Base-by-base conservation (phyloP, 23 red algal genomes). In the Gracilaria gracilis region DNA sequence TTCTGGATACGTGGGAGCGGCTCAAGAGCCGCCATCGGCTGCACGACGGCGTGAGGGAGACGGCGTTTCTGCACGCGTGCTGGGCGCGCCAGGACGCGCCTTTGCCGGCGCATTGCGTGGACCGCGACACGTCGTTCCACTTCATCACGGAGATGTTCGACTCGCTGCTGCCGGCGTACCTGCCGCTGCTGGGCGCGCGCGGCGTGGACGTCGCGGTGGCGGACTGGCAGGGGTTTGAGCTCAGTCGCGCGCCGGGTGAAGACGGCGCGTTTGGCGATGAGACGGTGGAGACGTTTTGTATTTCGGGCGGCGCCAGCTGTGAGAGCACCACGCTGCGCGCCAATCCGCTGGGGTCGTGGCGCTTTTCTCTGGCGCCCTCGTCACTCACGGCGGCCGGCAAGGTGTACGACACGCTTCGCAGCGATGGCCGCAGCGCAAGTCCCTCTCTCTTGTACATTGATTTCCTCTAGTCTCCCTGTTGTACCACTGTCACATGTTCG, bases 281-380 rank as follows among this genome's bases (percentile, higher is more conserved):
- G 64, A 57, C 71, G 16, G 64, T 90, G 34, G 87, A 90, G 9
- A 81, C 54, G 0, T 90, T 90, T 90, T 79, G 74, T 27, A 80
- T 90, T 21, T 61, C 71, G 17, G 87, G 87, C 25, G 87, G 87
- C 28, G 87, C 87, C 24, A 66, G 36, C 32, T 90, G 87, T 32
- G 87, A 90, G 46, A 90, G 87, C 77, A 58, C 71, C 16, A 90
- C 75, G 33, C 67, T 90, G 25, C 39, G 87, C 57, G 71, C 73
- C 57, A 81, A 50, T 48, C 87, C 87, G 38, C 36, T 90, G 35
- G 87, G 87, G 37, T 90, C 87, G 48, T 90, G 87, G 87, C 73
- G 87, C 54, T 90, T 90, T 61, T 90, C 87, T 15, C 64, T 90
- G 0, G 73, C 76, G 19, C 87, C 87, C 9, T 90, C 87, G 13